Evolutionary conservation across 1,284 basidiomycete species (phyloP), one percentile per base, ranked within the genome.

Genomic region (Mycosarcoma maydis): DNA sequence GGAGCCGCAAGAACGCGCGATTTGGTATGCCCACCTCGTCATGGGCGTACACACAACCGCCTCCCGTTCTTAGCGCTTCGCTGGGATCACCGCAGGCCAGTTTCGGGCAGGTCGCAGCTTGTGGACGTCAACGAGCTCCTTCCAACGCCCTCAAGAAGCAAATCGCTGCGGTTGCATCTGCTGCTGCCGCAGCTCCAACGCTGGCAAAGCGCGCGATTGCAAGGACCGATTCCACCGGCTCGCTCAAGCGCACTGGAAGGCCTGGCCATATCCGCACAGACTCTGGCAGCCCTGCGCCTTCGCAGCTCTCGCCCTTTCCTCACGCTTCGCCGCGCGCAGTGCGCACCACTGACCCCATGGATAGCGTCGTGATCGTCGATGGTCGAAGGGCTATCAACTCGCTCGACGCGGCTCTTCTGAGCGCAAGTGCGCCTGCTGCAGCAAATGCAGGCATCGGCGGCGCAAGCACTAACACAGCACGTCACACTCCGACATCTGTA

Each of bases 1-100:
- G 93, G 92, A 92, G 92, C n/a, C 87, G 90, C 33, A 90, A 90
- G 49, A 87, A 86, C 33, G 36, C 72, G 24, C 57, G 67, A 20
- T 64, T 62, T 20, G 73, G 73, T 40, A 57, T 60, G 45, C 56
- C 61, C 17, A 54, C 49, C 23, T 47, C 60, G 6, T 48, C 61
- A 0, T 75, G 69, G 73, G 57, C 54, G 6, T 64, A 65, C 33
- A 49, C 64, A 7, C 47, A 51, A 30, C 59, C 69, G 2, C 55
- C 65, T 16, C 55, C 59, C 22, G 52, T 72, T 27, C 65, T 68
- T 42, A 64, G 69, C 34, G 47, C 65, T 4, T 68, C 64, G 9
- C 48, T 68, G 10, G 61, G 59, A 22, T 59, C 69, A 8, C 52
- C 64, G 10, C 64, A 58, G n/a, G 27, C 49, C 41, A 49, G 44